Evolutionary conservation across 139 green algal species (phyloP), one percentile per base, ranked within the genome.

Genomic region (Chloropicon primus): DNA sequence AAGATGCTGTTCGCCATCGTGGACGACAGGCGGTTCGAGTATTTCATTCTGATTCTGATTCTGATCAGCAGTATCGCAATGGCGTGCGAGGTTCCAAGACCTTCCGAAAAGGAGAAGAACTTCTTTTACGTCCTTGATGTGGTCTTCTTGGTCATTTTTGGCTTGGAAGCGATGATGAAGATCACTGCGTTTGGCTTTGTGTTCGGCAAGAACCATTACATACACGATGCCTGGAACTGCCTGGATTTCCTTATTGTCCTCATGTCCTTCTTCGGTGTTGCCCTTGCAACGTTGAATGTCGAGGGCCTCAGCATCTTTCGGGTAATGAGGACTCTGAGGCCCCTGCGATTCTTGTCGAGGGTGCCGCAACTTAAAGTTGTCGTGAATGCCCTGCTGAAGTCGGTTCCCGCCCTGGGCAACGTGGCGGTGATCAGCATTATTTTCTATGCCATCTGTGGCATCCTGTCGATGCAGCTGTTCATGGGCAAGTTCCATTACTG

Each of bases 401-500:
- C 71, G 22, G 22, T 78, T 2, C 2, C 79, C 2, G 76, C 53
- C 41, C 76, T 81, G 22, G 76, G 77, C 22, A 77, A 81, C 73
- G 74, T 77, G 54, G 2, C 74, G 21, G 29, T 80, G 21, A 76
- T 80, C 2, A 73, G 22, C n/a, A 41, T 71, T 1, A 29, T 79
- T 17, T 78, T 84, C 25, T 86, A 80, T 77, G 22, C 79, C 77
- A 84, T 86, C 62, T 86, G 79, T 27, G 76, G 53, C 54, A 77
- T 82, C 27, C 72, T 84, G 3, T 80, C 79, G 24, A 84, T 83
- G 76, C 28, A 74, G 25, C 80, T 86, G 24, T 86, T 86, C 80
- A 77, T 81, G 71, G 74, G 72, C 22, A 81, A 62, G 22, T 75
- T 83, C 25, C 27, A 79, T 27, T 24, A 17, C 28, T 81, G 77